A percentile compares a stretch with the other conserved stretches of the same genome.
Conservation (phyloP, 1,284 basidiomycete genomes). For the Chiua sp. region DNA sequence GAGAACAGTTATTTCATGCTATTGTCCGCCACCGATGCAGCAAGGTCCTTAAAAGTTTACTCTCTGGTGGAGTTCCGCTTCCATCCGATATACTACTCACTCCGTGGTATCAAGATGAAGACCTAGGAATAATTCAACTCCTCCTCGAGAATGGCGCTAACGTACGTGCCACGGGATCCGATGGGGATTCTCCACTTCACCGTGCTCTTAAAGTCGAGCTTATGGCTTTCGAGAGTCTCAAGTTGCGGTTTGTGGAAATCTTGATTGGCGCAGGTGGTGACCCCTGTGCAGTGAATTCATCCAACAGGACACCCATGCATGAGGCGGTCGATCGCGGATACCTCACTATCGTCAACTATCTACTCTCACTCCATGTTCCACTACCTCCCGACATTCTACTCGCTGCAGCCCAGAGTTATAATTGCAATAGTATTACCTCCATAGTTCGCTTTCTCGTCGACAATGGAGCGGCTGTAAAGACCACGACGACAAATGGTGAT, state of each 20-base stretch:
- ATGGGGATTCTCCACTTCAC: constrained; percentile 12
- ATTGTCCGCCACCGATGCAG: not conserved
- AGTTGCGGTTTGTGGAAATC: not conserved
- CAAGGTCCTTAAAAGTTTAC: not conserved
- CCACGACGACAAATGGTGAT: not conserved
- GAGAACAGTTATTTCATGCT: not conserved
- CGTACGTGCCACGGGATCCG: not conserved
- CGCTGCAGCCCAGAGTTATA: not conserved
- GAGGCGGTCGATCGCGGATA: not conserved
- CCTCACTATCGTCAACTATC: constrained; percentile 1
- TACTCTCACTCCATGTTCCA: constrained; percentile 3
- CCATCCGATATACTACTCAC: not conserved
- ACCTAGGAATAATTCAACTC: not conserved
- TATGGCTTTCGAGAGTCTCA: not conserved
- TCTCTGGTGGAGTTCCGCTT: not conserved
- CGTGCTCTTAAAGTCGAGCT: not conserved
- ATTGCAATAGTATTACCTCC: not conserved
- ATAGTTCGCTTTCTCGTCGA: not conserved
- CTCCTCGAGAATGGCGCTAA: not conserved
- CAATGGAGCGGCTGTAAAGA: not conserved
- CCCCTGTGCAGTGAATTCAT: not conserved
- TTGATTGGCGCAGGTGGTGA: constrained; percentile 5
- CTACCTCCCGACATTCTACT: constrained; percentile 10
- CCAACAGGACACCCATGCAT: constrained; percentile 5
- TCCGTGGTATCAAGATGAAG: not conserved